Evolutionary conservation across 1,139 yeast genomes (phyloP), one percentile per base, ranked within the genome.

Genomic region (Pichia sp.): DNA sequence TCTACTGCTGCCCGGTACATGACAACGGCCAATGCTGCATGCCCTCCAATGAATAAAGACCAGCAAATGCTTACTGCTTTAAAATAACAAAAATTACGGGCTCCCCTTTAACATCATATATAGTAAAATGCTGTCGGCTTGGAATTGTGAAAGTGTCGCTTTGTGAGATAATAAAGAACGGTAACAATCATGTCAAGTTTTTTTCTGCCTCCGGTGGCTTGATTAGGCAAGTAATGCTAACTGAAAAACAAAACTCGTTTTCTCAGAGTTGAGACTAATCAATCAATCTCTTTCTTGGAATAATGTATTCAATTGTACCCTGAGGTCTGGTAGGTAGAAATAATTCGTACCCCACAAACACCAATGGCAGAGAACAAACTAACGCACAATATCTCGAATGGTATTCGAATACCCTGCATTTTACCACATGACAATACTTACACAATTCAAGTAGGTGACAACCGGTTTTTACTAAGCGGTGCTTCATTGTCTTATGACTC

Each of bases 401-500:
- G n/a, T 36, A 13, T 7, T 19, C 44, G 29, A 16, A 85, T 87
- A 47, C 87, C 90, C 1, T 68, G 72, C 0, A 65, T 83, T 2
- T 74, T 89, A 36, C 85, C 93, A 32, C 82, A 78, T 61, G 86
- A 84, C 50, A 80, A 77, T 61, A 82, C 88, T 64, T 90, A 79
- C 68, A 77, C 84, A 13, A 79, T 90, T 31, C 90, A 87, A 67
- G 85, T 90, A 4, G 96, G 96, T 0, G 79, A 77, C 54, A 76
- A 77, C 59, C 61, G 79, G 41, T 86, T 81, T 67, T 72, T 75
- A 41, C 60, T 82, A 38, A 85, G 93, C 65, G 97, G 97, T 0
- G 90, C 93, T 1, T 89, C 96, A 5, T 70, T 90, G 45, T 86
- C 92, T 26, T 87, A 89, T 1, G 97, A 90, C 70, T 84, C 80